phyloP scores from a whole-genome alignment of 2,329 filamentous ascomycete species.

The Pseudopithomyces maydicus region DNA sequence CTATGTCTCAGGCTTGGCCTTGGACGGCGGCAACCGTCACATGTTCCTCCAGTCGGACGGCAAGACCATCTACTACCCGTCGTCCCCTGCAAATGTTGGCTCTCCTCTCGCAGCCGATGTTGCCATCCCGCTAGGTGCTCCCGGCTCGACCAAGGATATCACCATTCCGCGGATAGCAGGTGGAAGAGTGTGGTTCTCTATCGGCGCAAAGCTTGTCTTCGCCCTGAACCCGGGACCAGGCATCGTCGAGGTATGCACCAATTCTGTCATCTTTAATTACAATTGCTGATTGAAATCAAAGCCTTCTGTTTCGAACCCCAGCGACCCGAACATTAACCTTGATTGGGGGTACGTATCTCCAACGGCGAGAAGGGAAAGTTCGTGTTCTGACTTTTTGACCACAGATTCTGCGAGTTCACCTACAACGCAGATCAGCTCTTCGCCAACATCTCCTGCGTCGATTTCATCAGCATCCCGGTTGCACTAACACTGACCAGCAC shows the following conservation, averaged over 20 bases:
- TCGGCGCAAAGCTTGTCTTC: constrained; percentile 67
- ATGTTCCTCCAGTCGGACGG: constrained; percentile 71
- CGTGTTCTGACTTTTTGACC: neutral
- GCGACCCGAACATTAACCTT: constrained; percentile 53
- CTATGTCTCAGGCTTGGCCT: constrained; percentile 71
- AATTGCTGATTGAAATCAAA: neutral
- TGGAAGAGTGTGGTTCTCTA: constrained; percentile 73
- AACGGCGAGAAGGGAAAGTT: neutral
- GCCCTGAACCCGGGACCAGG: constrained; percentile 72
- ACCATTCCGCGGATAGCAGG: constrained; percentile 73
- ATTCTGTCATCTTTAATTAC: no score
- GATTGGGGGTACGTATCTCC: constrained; percentile 37
- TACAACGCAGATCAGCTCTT: constrained; percentile 54
- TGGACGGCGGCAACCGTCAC: constrained; percentile 63
- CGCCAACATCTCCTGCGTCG: constrained; percentile 71
- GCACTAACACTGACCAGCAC: constrained; percentile 52
- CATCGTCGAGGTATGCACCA: constrained; percentile 61
- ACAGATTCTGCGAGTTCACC: constrained; percentile 54
- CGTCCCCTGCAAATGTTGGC: constrained; percentile 59
- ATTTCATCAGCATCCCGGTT: constrained; percentile 65
- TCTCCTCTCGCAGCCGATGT: constrained; percentile 61
- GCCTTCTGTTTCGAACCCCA: constrained; percentile 70
- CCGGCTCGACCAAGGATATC: constrained; percentile 64
- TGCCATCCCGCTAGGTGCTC: constrained; percentile 66
- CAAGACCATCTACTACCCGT: constrained; percentile 67